A percentile compares a stretch with the other conserved stretches of the same genome.
These are phyloP conservation scores for Drechslerella dactyloides DNA, from an alignment of 2,329 filamentous ascomycete genomes.

Conservation along the genomic window DNA sequence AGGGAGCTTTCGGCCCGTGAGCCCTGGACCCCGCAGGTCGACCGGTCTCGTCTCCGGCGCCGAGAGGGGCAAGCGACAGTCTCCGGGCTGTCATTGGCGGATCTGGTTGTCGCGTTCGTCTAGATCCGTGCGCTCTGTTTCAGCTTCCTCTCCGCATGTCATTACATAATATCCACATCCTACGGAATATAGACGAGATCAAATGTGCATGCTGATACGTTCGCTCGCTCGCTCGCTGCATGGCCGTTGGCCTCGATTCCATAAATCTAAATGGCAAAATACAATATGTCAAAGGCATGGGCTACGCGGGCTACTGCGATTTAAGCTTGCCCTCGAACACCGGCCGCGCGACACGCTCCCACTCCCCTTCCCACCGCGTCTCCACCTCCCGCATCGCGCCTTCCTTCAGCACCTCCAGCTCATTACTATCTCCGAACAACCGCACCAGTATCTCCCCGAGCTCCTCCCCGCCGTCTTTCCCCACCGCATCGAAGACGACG, in stretches of 20 bases:
- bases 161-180: too few relatives aligned
- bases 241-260: too few relatives aligned
- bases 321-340: conserved; percentile 64
- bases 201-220: too few relatives aligned
- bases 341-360: conserved; percentile 80
- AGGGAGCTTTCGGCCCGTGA: conserved; percentile 29
- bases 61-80: not conserved
- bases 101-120: not conserved
- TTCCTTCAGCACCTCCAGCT: conserved; percentile 68
- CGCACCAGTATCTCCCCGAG: conserved; percentile 67
- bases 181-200: too few relatives aligned
- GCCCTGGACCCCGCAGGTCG: conserved; percentile 10
- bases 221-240: too few relatives aligned
- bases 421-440: conserved; percentile 53
- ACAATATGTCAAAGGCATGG: conserved; percentile 30
- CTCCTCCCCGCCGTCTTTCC: conserved; percentile 62
- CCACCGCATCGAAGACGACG: conserved; percentile 74
- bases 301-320: conserved; percentile 52
- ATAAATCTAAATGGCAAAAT: not conserved
- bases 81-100: not conserved
- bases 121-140: too few relatives aligned
- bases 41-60: conserved; percentile 10
- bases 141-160: not conserved
- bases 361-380: conserved; percentile 88
- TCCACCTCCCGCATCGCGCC: conserved; percentile 77